Evolutionary conservation across 306 rosid species (phyloP), one percentile per base, ranked within the genome.

Genomic region (Trifolium repens): DNA sequence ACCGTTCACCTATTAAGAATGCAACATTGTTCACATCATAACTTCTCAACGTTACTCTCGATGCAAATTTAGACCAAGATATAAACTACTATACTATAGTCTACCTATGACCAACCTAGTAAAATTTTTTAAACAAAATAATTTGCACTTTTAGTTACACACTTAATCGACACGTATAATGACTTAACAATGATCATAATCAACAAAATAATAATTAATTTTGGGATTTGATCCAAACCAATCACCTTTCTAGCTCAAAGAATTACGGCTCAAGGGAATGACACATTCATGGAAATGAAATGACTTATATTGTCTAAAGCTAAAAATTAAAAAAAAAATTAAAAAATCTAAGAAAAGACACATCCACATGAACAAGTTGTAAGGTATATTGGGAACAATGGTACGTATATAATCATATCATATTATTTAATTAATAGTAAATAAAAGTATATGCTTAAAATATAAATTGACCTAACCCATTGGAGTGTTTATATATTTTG

Each of bases 391-490:
- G 85, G 81, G 79, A 83, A 81, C 85, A 84, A 76, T 46, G 26
- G 7, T 19, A n/a, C n/a, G n/a, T n/a, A 8, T 39, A 5, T 43
- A 22, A 22, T 24, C 30, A 17, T 50, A 16, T 70, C 9, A 55
- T 22, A 22, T 22, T 22, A 22, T 22, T 58, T 11, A 11, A 10
- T n/a, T 50, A 16, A 7, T 15, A 26, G 24, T 44, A 11, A 22
- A 12, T 44, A 11, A 22, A 12, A 8, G 16, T 13, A 52, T 73
- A 81, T 78, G 43, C 69, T 73, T 71, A 64, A 74, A 82, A 83
- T 64, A 76, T 73, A 78, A 4, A 58, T 78, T 81, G 82, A 91
- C 94, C 87, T 78, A 89, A 83, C 86, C 83, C 86, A 84, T 72
- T 22, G 35, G 69, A 71, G 53, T 55, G 66, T 42, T 54, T 71